These are phyloP conservation scores for Rhinocladiella similis DNA, from an alignment of 2,329 filamentous ascomycete species.

Conservation along the genomic window DNA sequence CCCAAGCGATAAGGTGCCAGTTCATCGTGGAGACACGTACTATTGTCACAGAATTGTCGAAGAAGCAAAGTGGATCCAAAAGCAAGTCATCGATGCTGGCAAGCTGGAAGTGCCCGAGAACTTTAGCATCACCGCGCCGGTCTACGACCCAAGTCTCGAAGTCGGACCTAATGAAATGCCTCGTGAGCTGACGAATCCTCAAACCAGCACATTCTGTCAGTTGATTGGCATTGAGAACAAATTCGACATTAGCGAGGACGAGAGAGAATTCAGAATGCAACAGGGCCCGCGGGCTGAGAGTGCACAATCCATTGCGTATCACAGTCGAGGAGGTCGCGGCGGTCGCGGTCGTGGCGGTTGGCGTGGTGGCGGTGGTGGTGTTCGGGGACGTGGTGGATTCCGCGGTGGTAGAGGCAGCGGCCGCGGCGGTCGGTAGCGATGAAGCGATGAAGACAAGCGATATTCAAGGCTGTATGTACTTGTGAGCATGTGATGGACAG, in stretches of 20 bases:
- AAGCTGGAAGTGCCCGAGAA: slow-evolving; percentile 73
- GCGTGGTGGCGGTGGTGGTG: slow-evolving; percentile 15
- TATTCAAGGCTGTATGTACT: not conserved
- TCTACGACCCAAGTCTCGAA: slow-evolving; percentile 60
- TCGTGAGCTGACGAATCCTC: slow-evolving; percentile 80
- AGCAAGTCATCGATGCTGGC: slow-evolving; percentile 64
- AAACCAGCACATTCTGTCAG: slow-evolving; percentile 79
- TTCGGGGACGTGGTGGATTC: slow-evolving; percentile 16
- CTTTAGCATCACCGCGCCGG: slow-evolving; percentile 74
- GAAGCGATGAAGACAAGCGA: not conserved
- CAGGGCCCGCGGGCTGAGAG: slow-evolving; percentile 55
- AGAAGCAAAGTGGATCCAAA: slow-evolving; percentile 77
- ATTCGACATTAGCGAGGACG: slow-evolving; percentile 71
- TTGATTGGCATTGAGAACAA: slow-evolving; percentile 75
- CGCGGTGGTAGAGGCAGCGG: slow-evolving; percentile 17
- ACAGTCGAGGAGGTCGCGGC: slow-evolving; percentile 18
- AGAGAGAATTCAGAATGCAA: slow-evolving; percentile 61
- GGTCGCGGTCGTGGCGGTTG: slow-evolving; percentile 21
- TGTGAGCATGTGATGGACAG: not conserved
- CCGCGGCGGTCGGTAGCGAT: slow-evolving; percentile 10
- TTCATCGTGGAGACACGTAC: slow-evolving; percentile 65
- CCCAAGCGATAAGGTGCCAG: slow-evolving; percentile 52
- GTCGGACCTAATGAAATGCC: slow-evolving; percentile 65
- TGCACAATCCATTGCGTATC: slow-evolving; percentile 23
- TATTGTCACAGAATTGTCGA: slow-evolving; percentile 69